Conservation (phyloP, 208 protist genomes). For the Acanthamoeba castellanii region DNA sequence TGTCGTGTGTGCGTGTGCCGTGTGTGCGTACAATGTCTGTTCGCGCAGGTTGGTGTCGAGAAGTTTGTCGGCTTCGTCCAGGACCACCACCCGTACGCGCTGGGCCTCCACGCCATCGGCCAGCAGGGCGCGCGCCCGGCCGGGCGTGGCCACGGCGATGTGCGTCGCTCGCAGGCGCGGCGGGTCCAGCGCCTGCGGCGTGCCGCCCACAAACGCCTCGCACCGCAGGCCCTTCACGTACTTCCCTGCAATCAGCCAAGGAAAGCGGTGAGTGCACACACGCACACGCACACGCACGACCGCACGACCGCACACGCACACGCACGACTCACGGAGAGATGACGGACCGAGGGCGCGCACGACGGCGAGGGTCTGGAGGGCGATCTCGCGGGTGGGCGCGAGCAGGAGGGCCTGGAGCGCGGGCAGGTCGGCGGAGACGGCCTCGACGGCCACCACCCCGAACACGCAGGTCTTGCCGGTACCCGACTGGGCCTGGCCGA, state of each 20-base stretch:
- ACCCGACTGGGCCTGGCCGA: conserved; percentile 25
- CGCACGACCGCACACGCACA: no score
- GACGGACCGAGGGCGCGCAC: conserved; percentile 94
- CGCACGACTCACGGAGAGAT: conserved; percentile 85
- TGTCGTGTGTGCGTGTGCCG: background rate
- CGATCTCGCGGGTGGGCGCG: conserved; percentile 64
- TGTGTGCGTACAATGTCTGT: background rate
- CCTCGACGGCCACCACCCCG: conserved; percentile 5
- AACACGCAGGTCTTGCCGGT: conserved; percentile 48
- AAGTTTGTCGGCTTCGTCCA: conserved; percentile 60
- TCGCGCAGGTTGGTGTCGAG: conserved; percentile 5
- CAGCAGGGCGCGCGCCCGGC: conserved; percentile 9
- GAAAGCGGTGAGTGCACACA: background rate
- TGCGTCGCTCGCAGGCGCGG: background rate
- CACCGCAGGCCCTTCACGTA: conserved; percentile 15
- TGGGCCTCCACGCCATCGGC: background rate
- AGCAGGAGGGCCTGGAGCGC: conserved; percentile 47
- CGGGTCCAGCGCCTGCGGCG: background rate
- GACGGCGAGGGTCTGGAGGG: conserved; percentile 38
- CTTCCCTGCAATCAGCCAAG: background rate
- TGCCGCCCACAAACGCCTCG: conserved; percentile 54
- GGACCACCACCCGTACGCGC: background rate
- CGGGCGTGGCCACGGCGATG: conserved; percentile 61
- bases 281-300: no score
- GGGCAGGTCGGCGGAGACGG: background rate